Evolutionary conservation across 192 early-diverging fungal species (phyloP), one percentile per base, ranked within the genome.

Genomic region (Backusella australiensis): DNA sequence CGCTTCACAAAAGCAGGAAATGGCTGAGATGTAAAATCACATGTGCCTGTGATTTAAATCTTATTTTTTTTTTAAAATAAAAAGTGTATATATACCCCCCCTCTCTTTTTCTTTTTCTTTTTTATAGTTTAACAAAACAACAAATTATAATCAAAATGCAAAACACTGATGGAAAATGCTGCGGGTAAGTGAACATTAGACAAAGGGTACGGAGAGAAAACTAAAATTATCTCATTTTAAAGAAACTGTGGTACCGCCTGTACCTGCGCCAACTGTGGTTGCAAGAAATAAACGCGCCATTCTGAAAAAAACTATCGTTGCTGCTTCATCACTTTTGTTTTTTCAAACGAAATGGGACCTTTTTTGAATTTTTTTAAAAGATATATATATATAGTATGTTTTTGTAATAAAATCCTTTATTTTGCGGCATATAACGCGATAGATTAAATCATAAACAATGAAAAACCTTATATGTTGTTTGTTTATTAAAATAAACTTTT

Each of bases 131-230:
- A 71, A 44, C 12, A 41, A 44, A 23, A 42, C 2, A 7, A 42
- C 19, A 34, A 46, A 70, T 14, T 39, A 70, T 46, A 26, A 32
- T 71, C 42, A 71, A 71, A 41, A 71, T 49, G 42, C 42, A 71
- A 71, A 71, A 71, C 69, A 39, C 36, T 69, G 68, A 69, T 69
- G 68, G 68, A 69, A 68, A 68, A 35, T 69, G 68, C 38, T 36
- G 38, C 68, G 34, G 68, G 68, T 69, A 69, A 69, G 38, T 42
- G 9, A 3, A 41, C 1, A 26, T 14, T 14, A 26, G 6, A 26
- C 8, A 17, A 52, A 52, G 6, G n/a, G 49, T 71, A 39, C 6
- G 17, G 42, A 29, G 26, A 14, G 23, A 44, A 32, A 26, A 3
- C 41, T 71, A 46, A 46, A 23, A 11, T 3, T 15, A 41, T 71